Evolutionary conservation across 371 early-diverging fungal genomes (phyloP).

Genomic region (Mortierella sp.): DNA sequence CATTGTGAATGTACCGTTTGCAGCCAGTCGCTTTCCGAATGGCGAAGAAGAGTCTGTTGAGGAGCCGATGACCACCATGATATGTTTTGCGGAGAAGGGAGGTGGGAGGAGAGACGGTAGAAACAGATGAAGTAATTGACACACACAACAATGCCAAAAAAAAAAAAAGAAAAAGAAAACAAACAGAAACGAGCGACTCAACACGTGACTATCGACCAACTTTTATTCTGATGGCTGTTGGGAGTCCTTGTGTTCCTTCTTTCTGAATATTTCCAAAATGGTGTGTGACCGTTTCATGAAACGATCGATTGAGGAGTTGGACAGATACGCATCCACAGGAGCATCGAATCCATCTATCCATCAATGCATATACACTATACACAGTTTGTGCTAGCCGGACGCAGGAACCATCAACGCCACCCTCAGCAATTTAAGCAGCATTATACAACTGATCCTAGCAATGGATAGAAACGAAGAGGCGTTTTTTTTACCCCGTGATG

Average conservation of each 20-base stretch:
- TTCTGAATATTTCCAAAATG: constrained; percentile 51
- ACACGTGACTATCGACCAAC: constrained; percentile 3
- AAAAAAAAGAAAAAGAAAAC: constrained; percentile 20
- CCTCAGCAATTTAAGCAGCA: background rate
- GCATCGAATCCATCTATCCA: constrained; percentile 30
- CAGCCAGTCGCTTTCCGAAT: constrained; percentile 74
- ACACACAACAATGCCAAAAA: background rate
- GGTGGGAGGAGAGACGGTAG: background rate
- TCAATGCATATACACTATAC: constrained; percentile 48
- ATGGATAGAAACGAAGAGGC: too few species aligned
- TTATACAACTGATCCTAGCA: too few species aligned
- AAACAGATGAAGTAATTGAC: background rate
- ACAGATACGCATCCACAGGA: too few species aligned
- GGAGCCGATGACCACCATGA: constrained; percentile 47
- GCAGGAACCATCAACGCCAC: background rate
- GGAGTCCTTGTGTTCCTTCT: constrained; percentile 29
- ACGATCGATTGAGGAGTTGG: too few species aligned
- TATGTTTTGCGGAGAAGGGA: background rate
- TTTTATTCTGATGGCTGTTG: too few species aligned
- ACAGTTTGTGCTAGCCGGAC: background rate
- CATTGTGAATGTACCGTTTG: too few species aligned
- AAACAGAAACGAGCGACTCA: constrained; percentile 16
- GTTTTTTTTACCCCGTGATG: too few species aligned
- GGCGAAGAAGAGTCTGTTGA: constrained; percentile 56
- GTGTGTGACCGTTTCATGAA: constrained; percentile 48